Conservation (phyloP, 2,329 filamentous ascomycete species). For the Trichoderma breve region DNA sequence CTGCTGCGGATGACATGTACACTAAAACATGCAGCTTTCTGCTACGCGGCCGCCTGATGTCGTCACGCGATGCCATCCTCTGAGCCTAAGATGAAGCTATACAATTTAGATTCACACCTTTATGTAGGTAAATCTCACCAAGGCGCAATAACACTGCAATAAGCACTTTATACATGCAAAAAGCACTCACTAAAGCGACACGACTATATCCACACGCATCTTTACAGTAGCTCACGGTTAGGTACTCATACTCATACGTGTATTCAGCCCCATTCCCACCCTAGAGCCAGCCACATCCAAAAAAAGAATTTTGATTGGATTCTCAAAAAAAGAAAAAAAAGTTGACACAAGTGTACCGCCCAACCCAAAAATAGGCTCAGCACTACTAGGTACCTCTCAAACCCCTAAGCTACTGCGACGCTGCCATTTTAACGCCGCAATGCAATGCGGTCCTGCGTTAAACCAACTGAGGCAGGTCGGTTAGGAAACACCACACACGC, state of each 20-base stretch:
- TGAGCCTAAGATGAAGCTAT: background rate
- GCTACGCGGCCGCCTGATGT: slow-evolving; percentile 54
- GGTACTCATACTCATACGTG: background rate
- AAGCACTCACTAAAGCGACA: background rate
- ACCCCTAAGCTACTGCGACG: background rate
- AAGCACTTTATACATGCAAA: background rate
- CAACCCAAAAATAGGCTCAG: background rate
- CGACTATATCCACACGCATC: background rate
- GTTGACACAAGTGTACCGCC: background rate
- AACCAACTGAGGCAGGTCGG: background rate
- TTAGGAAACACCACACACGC: background rate
- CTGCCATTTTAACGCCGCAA: background rate
- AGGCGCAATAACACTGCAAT: background rate
- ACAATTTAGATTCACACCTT: background rate
- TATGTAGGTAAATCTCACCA: background rate
- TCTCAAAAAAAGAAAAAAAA: background rate
- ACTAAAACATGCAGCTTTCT: slow-evolving; percentile 52
- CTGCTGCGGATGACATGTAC: slow-evolving; percentile 49
- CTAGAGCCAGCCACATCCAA: background rate
- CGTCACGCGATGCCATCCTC: background rate
- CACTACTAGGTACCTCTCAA: too few species aligned
- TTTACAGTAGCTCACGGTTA: background rate
- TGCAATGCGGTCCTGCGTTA: slow-evolving; percentile 5
- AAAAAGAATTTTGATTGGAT: background rate
- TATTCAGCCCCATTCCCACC: background rate